Percentiles rank a stretch among this genome's conserved stretches.
Evolutionary conservation across 192 early-diverging fungal species (phyloP).

Genomic region (Geranomyces michiganensis): DNA sequence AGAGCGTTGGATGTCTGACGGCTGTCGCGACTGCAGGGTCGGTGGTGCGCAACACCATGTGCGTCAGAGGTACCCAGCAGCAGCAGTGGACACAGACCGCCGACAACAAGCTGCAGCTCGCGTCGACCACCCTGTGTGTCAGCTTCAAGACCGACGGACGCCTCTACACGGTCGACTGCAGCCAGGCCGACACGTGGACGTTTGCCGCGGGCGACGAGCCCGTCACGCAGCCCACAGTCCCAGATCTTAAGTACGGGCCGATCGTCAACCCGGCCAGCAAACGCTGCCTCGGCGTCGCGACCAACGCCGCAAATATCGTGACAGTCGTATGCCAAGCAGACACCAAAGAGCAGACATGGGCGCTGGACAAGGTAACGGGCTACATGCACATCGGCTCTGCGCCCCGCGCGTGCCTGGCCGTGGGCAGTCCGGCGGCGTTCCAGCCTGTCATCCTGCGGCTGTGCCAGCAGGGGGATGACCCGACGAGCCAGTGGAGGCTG

Average conservation of each 20-base stretch:
- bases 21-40: not conserved
- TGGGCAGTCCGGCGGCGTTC: not conserved
- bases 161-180: conserved; percentile 2
- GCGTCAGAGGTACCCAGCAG: not conserved
- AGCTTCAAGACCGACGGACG: conserved; percentile 1
- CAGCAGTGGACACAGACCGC: not conserved
- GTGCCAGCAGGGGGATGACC: not conserved
- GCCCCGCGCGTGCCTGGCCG: not conserved
- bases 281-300: not conserved
- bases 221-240: not conserved
- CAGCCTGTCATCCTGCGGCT: conserved; percentile 6
- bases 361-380: not conserved
- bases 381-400: not conserved
- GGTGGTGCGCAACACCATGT: not conserved
- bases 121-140: not conserved
- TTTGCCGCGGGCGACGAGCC: not conserved
- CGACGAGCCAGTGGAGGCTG: not conserved
- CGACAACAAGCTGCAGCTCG: not conserved
- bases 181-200: conserved; percentile 2
- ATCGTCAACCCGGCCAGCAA: conserved; percentile 7
- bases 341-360: not conserved
- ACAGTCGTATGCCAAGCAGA: not conserved
- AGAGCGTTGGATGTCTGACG: conserved; percentile 1
- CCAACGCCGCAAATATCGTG: not conserved
- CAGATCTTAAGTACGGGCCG: not conserved